A percentile compares a stretch with the other conserved stretches of the same genome.
phyloP scores from a whole-genome alignment of 495 filamentous ascomycete genomes.

The Emericellopsis terricola region DNA sequence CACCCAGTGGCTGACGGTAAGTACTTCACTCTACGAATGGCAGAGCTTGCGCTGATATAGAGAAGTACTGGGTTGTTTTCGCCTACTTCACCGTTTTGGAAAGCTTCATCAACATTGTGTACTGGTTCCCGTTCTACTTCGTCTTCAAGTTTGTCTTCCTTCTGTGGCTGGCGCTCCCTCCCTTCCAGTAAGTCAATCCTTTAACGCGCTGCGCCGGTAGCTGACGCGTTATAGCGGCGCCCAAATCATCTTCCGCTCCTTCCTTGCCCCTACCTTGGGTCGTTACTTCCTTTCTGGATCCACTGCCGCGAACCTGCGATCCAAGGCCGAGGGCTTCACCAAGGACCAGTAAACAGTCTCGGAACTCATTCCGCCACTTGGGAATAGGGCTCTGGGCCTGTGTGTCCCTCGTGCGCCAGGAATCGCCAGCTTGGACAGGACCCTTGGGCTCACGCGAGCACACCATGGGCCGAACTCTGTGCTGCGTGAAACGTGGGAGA shows the following conservation, averaged over 20 bases:
- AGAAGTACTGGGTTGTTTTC: constrained; percentile 93
- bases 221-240: constrained; percentile 46
- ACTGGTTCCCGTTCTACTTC: constrained; percentile 99
- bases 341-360: constrained; percentile 38
- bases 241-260: constrained; percentile 88
- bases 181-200: constrained; percentile 54
- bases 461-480: no score
- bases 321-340: constrained; percentile 65
- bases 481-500: no score
- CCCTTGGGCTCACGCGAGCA: no score
- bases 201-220: neutral
- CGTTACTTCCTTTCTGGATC: constrained; percentile 70
- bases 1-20: constrained; percentile 65
- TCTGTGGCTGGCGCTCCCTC: constrained; percentile 92
- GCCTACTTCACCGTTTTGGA: constrained; percentile 86
- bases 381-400: no score
- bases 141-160: constrained; percentile 97
- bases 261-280: constrained; percentile 77
- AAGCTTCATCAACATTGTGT: constrained; percentile 81
- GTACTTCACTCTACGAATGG: constrained; percentile 5
- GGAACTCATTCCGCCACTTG: no score
- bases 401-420: no score
- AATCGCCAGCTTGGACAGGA: neutral
- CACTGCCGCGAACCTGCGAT: constrained; percentile 76
- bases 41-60: constrained; percentile 12